phyloP scores from a whole-genome alignment of 495 filamentous ascomycete species.

The Penicillium verhagenii region DNA sequence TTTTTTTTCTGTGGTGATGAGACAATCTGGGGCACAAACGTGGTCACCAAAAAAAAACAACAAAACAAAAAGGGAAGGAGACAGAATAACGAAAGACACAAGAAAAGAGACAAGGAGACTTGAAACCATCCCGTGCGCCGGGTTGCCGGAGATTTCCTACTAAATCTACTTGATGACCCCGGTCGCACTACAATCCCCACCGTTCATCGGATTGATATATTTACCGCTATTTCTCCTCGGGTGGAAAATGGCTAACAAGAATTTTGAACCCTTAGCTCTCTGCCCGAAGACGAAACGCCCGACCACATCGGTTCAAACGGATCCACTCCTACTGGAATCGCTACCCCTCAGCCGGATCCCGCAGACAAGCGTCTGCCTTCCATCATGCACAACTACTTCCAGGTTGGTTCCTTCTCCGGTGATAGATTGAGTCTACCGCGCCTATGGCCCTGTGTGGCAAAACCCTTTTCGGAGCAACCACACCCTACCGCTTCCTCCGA shows the following conservation, averaged over 20 bases:
- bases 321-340: conserved; percentile 79
- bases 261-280: conserved; percentile 26
- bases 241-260: not conserved
- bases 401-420: conserved; percentile 80
- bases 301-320: conserved; percentile 77
- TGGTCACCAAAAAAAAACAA: not conserved
- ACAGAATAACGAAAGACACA: too few relatives aligned
- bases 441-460: conserved; percentile 37
- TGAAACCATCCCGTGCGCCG: not conserved
- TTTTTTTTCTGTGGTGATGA: too few relatives aligned
- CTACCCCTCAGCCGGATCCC: conserved; percentile 84
- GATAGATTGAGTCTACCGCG: conserved; percentile 53
- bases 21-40: not conserved
- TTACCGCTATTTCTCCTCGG: not conserved
- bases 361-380: conserved; percentile 87
- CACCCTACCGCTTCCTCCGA: conserved; percentile 31
- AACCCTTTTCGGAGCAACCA: conserved; percentile 16
- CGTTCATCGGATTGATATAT: not conserved
- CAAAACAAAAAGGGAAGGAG: conserved; percentile 6
- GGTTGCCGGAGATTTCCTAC: conserved; percentile 2
- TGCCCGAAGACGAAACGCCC: conserved; percentile 63
- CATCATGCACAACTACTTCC: conserved; percentile 91
- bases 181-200: conserved; percentile 1
- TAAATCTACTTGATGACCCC: not conserved
- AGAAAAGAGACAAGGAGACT: conserved; percentile 12